Evolutionary conservation across 2,329 filamentous ascomycete genomes (phyloP).

Genomic region (Ilyonectria mors-panacis): DNA sequence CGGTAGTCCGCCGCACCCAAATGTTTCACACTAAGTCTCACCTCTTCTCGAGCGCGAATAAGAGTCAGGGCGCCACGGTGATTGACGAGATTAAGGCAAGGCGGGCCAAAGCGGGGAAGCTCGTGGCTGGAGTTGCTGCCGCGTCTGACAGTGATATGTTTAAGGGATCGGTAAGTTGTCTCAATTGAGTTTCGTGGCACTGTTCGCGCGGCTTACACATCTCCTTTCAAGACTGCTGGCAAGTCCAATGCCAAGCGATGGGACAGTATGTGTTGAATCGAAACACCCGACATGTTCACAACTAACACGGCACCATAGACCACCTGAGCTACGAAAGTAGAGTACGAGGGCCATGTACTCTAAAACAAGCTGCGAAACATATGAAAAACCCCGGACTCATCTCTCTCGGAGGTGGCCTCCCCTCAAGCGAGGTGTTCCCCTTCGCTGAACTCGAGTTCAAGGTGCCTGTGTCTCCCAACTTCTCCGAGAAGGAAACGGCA

Average conservation of each 20-base stretch:
- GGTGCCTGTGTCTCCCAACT: slow-evolving; percentile 78
- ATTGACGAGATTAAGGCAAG: slow-evolving; percentile 52
- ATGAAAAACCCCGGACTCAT: slow-evolving; percentile 88
- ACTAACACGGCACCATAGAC: slow-evolving; percentile 53
- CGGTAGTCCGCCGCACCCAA: slow-evolving; percentile 27
- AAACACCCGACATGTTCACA: not conserved
- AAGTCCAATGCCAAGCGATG: slow-evolving; percentile 87
- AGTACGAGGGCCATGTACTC: slow-evolving; percentile 74
- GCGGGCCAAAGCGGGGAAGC: slow-evolving; percentile 78
- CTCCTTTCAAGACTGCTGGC: slow-evolving; percentile 52
- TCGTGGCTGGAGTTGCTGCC: slow-evolving; percentile 83
- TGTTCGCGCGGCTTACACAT: slow-evolving; percentile 8
- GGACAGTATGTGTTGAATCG: slow-evolving; percentile 77
- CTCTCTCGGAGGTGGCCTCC: slow-evolving; percentile 91
- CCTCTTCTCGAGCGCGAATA: slow-evolving; percentile 41
- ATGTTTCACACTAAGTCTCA: slow-evolving; percentile 39
- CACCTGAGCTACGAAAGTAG: slow-evolving; percentile 75
- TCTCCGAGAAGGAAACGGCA: slow-evolving; percentile 78
- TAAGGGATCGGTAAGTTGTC: slow-evolving; percentile 75
- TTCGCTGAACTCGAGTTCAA: slow-evolving; percentile 83
- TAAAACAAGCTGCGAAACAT: slow-evolving; percentile 86
- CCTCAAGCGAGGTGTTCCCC: slow-evolving; percentile 93
- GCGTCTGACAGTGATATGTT: slow-evolving; percentile 86
- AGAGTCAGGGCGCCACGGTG: slow-evolving; percentile 42
- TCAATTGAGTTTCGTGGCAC: not conserved